These are phyloP conservation scores for Coemansia sp. DNA, from an alignment of 192 early-diverging fungal species.

Conservation along the genomic window DNA sequence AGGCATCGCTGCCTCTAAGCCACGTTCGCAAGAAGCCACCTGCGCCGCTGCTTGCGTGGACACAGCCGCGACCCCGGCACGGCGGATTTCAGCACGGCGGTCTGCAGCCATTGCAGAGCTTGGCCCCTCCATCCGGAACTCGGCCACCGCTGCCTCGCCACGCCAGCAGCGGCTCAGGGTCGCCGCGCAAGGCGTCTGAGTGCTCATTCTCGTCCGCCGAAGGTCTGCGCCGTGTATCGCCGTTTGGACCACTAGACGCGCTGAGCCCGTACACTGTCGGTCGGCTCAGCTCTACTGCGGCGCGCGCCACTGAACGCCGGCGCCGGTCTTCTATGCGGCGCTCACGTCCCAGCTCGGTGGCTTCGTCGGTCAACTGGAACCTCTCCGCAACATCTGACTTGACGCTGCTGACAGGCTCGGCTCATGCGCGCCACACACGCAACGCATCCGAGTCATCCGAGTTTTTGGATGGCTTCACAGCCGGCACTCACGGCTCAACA, in stretches of 20 bases:
- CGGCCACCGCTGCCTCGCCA: slow-evolving; percentile 8
- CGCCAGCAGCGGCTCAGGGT: slow-evolving; percentile 5
- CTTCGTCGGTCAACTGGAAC: slow-evolving; percentile 30
- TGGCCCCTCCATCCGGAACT: slow-evolving; percentile 7
- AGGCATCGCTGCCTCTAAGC: slow-evolving; percentile 44
- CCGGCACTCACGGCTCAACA: background rate
- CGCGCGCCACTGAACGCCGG: slow-evolving; percentile 45
- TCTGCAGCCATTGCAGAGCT: slow-evolving; percentile 14
- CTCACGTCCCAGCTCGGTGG: slow-evolving; percentile 26
- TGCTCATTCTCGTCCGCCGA: slow-evolving; percentile 44
- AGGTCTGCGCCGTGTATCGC: slow-evolving; percentile 27
- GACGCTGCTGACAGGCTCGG: slow-evolving; percentile 22
- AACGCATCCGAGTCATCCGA: slow-evolving; percentile 37
- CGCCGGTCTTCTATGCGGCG: slow-evolving; percentile 36
- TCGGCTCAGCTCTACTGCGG: slow-evolving; percentile 39
- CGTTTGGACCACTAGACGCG: slow-evolving; percentile 26
- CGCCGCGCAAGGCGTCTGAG: slow-evolving; percentile 26
- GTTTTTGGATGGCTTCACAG: background rate
- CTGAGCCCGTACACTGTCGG: slow-evolving; percentile 47
- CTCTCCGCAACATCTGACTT: slow-evolving; percentile 29
- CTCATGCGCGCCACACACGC: slow-evolving; percentile 25
- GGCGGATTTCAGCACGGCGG: background rate
- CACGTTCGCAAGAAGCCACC: slow-evolving; percentile 26
- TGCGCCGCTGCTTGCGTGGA: slow-evolving; percentile 17
- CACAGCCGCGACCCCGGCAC: slow-evolving; percentile 15